Evolutionary conservation across 2,329 filamentous ascomycete genomes (phyloP).

Genomic region (Aureobasidium sp.): DNA sequence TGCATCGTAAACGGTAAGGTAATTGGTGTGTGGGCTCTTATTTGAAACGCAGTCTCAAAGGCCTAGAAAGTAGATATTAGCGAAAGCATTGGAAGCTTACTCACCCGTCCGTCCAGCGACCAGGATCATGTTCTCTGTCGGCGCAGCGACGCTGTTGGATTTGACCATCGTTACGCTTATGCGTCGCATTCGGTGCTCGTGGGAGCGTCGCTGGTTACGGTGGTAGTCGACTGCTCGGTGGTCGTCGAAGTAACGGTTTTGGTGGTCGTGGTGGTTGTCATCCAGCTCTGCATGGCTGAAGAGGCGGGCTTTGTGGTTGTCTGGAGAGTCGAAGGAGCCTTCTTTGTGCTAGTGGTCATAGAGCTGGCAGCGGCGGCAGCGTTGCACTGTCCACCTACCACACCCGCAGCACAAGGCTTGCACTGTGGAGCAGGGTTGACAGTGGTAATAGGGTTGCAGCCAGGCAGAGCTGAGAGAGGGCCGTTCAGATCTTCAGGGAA

Average conservation of each 20-base stretch:
- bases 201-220: background rate
- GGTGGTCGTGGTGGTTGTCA: background rate
- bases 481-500: slow-evolving; percentile 37
- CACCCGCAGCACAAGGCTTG: slow-evolving; percentile 1
- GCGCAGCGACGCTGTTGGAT: background rate
- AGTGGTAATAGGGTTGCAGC: slow-evolving; percentile 49
- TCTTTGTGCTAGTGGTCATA: background rate
- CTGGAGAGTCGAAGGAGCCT: background rate
- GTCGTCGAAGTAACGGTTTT: background rate
- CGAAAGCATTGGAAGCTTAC: background rate
- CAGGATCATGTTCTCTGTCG: background rate
- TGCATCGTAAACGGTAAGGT: background rate
- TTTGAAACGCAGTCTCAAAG: slow-evolving; percentile 8
- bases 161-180: background rate
- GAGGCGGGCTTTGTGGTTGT: background rate
- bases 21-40: slow-evolving; percentile 9
- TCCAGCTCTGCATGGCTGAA: background rate
- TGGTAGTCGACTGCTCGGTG: background rate
- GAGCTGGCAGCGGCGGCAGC: background rate
- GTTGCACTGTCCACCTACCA: slow-evolving; percentile 11
- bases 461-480: slow-evolving; percentile 44
- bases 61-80: slow-evolving; percentile 6
- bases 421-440: slow-evolving; percentile 30
- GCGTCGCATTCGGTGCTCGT: slow-evolving; percentile 2
- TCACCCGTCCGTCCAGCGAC: slow-evolving; percentile 12